Base-by-base conservation (phyloP, 2,329 filamentous ascomycete genomes). In the Rachicladosporium sp. region DNA sequence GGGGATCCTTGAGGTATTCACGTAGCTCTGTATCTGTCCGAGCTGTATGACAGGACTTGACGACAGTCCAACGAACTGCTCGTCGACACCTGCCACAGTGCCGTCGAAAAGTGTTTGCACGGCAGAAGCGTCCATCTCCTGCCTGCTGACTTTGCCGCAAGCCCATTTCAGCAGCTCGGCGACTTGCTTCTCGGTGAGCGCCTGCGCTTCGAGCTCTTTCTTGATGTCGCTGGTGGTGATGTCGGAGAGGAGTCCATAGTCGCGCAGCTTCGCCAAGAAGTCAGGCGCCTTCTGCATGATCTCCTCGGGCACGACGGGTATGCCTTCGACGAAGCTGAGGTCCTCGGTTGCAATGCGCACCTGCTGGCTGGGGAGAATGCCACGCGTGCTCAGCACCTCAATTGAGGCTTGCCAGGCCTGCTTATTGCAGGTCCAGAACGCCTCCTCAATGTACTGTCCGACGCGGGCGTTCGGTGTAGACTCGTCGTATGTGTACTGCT, bases 351-450 rank as follows among this genome's bases (percentile, higher is more conserved):
- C 82, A 50, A 93, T 73, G 29, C 91, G 82, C 30, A 95, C 85
- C 49, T 82, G 74, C 9, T 82, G 76, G 29, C 83, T 93, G n/a
- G 82, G 76, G 39, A 95, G 69, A 5, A 98, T 79, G 41, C 93
- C 93, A 43, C 80, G 77, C 12, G 82, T 93, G 1, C 88, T 95
- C 48, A 93, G 78, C 5, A 95, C 74, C 53, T 95, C 88, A 42
- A 96, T 86, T 0, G 76, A 80, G 2, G 85, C 78, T 47, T 80
- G 81, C 0, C 76, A 80, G 2, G 85, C 78, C 47, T 80, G 81
- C 56, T 77, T 80, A 54, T 83, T 91, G 46, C 85, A 88, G 29
- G 78, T 93, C 91, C 91, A 98, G 57, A 98, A 98, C 0, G 87
- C 84, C 61, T 95, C 85, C 54, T 95, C 88, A 38, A 98, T 85